Evolutionary conservation across 441 rosid genomes (phyloP).

Genomic region (Syzygium malaccense): DNA sequence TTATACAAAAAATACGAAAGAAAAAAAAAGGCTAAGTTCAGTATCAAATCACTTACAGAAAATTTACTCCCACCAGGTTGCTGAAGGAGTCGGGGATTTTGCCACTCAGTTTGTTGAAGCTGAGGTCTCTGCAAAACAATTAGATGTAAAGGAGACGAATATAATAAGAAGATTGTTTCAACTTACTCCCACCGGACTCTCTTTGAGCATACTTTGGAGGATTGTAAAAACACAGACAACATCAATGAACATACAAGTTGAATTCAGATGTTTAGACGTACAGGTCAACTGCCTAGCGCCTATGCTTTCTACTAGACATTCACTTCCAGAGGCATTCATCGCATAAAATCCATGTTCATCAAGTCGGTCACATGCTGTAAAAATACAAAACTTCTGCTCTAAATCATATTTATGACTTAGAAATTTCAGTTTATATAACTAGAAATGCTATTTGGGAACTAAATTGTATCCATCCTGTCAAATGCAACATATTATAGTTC

Average conservation of each 20-base stretch:
- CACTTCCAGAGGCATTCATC: not conserved
- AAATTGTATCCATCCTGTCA: not conserved
- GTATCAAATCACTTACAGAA: not conserved
- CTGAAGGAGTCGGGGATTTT: not conserved
- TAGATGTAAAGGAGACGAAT: not conserved
- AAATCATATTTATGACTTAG: not conserved
- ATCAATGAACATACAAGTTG: not conserved
- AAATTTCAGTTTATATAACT: not conserved
- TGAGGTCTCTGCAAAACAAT: not conserved
- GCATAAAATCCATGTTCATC: not conserved
- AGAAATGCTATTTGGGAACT: not conserved
- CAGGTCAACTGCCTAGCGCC: not conserved
- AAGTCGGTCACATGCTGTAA: not conserved
- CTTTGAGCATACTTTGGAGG: not conserved
- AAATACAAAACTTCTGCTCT: not conserved
- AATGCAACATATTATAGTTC: not conserved
- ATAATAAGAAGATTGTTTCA: not conserved
- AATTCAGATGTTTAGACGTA: not conserved
- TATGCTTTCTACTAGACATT: not conserved
- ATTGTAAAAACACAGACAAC: not conserved
- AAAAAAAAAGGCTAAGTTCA: not conserved
- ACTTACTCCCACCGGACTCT: not conserved
- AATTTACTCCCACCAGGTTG: rapidly evolving
- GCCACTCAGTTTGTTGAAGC: not conserved
- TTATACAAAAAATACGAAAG: rapidly evolving